A percentile compares a stretch with the other conserved stretches of the same genome.
phyloP scores from a whole-genome alignment of 2,329 filamentous ascomycete species.

The Phialophora expanda region DNA sequence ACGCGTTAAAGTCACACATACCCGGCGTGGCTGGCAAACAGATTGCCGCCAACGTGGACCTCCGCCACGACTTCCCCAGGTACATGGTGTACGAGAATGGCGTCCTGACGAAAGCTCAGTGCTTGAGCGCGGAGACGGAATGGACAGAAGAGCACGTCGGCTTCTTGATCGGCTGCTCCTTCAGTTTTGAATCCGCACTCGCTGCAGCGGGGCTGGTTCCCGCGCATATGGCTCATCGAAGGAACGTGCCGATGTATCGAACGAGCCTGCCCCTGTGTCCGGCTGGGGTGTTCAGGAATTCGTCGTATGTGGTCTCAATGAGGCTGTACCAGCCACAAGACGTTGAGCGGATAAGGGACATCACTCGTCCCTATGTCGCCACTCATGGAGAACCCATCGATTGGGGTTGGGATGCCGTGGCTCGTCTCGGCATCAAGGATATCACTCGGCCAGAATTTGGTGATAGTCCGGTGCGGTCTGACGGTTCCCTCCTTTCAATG shows the following conservation, averaged over 20 bases:
- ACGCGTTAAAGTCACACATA: constrained; percentile 49
- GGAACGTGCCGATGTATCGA: constrained; percentile 67
- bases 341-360: constrained; percentile 58
- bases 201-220: constrained; percentile 57
- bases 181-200: constrained; percentile 67
- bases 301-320: constrained; percentile 68
- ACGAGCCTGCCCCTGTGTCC: constrained; percentile 62
- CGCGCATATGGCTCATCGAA: constrained; percentile 54
- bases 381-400: constrained; percentile 70
- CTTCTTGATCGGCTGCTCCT: constrained; percentile 69
- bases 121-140: constrained; percentile 53
- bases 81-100: constrained; percentile 65
- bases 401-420: constrained; percentile 66
- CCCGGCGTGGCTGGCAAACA: constrained; percentile 40
- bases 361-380: constrained; percentile 60
- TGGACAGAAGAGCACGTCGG: constrained; percentile 66
- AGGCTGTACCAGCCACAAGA: constrained; percentile 59
- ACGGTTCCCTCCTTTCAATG: constrained; percentile 44
- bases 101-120: constrained; percentile 47
- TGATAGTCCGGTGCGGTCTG: constrained; percentile 50
- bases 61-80: constrained; percentile 63
- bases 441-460: constrained; percentile 63
- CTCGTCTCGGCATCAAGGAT: constrained; percentile 60
- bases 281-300: constrained; percentile 62
- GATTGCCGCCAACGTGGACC: constrained; percentile 56